Base-by-base conservation (phyloP, 192 early-diverging fungal genomes). In the Blastocladiella britannica region DNA sequence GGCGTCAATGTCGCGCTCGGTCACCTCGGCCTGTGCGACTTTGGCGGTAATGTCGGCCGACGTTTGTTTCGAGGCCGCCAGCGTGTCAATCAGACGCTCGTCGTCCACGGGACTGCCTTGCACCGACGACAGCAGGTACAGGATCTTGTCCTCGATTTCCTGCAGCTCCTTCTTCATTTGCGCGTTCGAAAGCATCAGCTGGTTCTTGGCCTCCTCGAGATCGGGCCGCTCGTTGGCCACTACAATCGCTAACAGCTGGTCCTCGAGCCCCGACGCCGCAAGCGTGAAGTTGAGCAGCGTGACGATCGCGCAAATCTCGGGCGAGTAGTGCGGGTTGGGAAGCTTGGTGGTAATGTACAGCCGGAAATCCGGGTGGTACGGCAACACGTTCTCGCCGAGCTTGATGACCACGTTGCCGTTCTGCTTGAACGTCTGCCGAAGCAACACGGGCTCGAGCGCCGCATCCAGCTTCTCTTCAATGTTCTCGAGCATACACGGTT, bases 271-370 rank as follows among this genome's bases (percentile, higher is more conserved):
- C 29, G 84, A 82, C 25, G 90, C 82, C 9, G 96, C 97, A 9
- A 97, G 86, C 0, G 94, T 93, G 63, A 97, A 99, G 81, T 97
- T 99, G 51, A 99, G 91, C 71, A 99, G 92, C 4, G 96, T 97
- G 3, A 97, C 93, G 51, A 94, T 84, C 62, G 82, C 85, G 74
- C 84, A 92, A 12, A 99, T 80, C 62, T 99, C 96, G 0, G 96
- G 91, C n/a, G 87, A 73, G 76, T 97, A 95, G 64, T 74, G 69
- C 26, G 89, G 85, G 5, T 87, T 83, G 7, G 96, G 87, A 63
- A 97, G 89, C 58, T 91, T 80, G 5, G 94, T 99, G 4, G 89
- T 75, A 60, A 99, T 65, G 75, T 91, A 94, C 25, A 97, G 67
- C 3, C 82, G 87, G 71, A 99, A 99, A 7, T 88, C 72, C 12